Base-by-base conservation (phyloP, 1,284 basidiomycete species). In the Schizophyllum commune region DNA sequence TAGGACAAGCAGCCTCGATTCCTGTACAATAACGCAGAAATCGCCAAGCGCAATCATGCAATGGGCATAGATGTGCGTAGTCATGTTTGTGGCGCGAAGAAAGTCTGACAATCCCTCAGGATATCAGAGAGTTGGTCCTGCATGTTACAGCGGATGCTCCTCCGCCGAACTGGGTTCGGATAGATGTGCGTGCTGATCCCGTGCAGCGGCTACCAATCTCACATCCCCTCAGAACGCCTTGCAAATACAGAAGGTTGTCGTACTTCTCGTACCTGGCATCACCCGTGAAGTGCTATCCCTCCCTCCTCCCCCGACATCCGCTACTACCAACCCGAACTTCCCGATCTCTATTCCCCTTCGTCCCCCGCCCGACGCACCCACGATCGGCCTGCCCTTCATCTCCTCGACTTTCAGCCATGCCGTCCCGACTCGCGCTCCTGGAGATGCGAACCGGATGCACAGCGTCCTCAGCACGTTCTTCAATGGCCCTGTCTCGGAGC, bases 381-480 rank as follows among this genome's bases (percentile, higher is more conserved):
- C 53, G 53, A 20, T 55, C 19, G 71, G 65, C 60, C 71, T 96
- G 1, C 91, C 93, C 0, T 89, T 92, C 67, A 84, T 97, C 55
- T 79, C 86, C 1, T 83, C 82, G 15, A 89, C 93, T 0, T 97
- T 96, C 75, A 91, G 90, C 60, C 92, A 96, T 74, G 92, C 91
- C 3, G 93, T 90, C 66, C 95, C 94, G 0, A 95, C 92, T 0
- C 83, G 88, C 47, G 94, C 94, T 0, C 94, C 94, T 0, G 95
- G 95, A 0, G 94, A 97, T 65, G 79, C 81, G 58, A 86, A 82
- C 47, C 81, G 86, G 54, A 89, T 97, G 83, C 90, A 93, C 68
- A 92, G 89, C n/a, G 88, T 93, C 20, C 78, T 95, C 32, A 84
- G 86, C 66, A 76, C 85, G 0, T 91, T 97, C 70, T 89, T 96